Evolutionary conservation across 2,329 filamentous ascomycete species (phyloP).

Genomic region (Claviceps capensis): DNA sequence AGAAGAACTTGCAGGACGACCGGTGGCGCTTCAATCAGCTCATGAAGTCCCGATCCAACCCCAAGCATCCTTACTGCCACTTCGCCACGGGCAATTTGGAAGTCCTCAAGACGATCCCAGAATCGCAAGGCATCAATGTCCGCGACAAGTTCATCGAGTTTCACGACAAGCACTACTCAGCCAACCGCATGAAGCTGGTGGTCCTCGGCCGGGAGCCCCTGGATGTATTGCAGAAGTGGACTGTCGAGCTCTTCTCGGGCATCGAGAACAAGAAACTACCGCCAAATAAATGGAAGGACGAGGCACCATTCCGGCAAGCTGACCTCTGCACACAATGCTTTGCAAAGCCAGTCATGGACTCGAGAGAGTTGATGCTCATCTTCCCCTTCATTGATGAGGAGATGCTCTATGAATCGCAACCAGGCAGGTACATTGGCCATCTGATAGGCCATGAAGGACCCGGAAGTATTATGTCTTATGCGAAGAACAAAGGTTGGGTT

Average conservation of each 20-base stretch:
- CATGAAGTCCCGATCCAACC: conserved; percentile 77
- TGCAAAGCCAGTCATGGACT: conserved; percentile 85
- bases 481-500: conserved; percentile 84
- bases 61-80: conserved; percentile 76
- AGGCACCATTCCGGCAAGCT: conserved; percentile 33
- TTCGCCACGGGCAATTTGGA: conserved; percentile 86
- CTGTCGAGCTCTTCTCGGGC: conserved; percentile 65
- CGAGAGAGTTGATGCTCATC: conserved; percentile 61
- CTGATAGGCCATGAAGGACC: conserved; percentile 87
- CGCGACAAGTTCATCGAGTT: conserved; percentile 88
- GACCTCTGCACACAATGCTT: conserved; percentile 58
- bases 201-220: conserved; percentile 71
- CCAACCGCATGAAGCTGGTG: conserved; percentile 86
- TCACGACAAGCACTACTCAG: conserved; percentile 78
- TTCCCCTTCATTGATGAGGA: conserved; percentile 85
- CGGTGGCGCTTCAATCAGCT: conserved; percentile 79
- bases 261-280: conserved; percentile 72
- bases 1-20: conserved; percentile 91
- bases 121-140: conserved; percentile 68
- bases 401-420: conserved; percentile 62
- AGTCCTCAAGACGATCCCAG: conserved; percentile 70
- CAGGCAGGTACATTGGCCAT: conserved; percentile 75
- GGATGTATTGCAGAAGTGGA: conserved; percentile 74
- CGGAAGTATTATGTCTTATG: conserved; percentile 78
- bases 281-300: conserved; percentile 39